Evolutionary conservation across 2,329 filamentous ascomycete genomes (phyloP).

Genomic region (Graphiopsis chlorocephala): DNA sequence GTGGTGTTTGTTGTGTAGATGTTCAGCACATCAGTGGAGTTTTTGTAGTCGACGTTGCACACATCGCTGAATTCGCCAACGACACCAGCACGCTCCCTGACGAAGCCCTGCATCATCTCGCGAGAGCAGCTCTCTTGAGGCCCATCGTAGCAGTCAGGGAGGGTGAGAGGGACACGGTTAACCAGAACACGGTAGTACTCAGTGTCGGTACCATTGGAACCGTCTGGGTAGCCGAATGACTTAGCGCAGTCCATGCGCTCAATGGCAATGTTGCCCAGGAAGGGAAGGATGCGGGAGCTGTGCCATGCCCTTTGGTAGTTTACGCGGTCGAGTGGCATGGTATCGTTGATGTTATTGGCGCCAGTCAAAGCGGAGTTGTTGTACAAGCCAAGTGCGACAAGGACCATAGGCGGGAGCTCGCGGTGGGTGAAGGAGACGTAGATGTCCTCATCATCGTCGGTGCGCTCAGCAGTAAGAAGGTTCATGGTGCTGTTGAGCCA

Average conservation of each 20-base stretch:
- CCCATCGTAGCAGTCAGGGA: conserved; percentile 49
- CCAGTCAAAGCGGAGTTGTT: conserved; percentile 62
- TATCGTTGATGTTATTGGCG: conserved; percentile 56
- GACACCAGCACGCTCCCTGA: conserved; percentile 42
- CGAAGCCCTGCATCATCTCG: conserved; percentile 42
- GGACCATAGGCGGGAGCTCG: conserved; percentile 64
- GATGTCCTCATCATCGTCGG: conserved; percentile 53
- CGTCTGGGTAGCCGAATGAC: conserved; percentile 53
- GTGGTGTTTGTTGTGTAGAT: conserved; percentile 26
- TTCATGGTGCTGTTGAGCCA: conserved; percentile 63
- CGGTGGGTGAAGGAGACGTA: conserved; percentile 69
- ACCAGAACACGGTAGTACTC: conserved; percentile 52
- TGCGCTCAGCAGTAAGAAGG: conserved; percentile 46
- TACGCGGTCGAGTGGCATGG: conserved; percentile 62
- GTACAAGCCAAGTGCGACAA: conserved; percentile 67
- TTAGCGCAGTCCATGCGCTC: conserved; percentile 61
- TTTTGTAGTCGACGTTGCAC: conserved; percentile 43
- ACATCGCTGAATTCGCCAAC: conserved; percentile 44
- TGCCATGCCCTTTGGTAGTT: conserved; percentile 64
- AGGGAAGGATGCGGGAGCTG: conserved; percentile 62
- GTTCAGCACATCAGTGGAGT: conserved; percentile 41
- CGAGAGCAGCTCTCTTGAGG: conserved; percentile 51
- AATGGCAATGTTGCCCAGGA: conserved; percentile 64
- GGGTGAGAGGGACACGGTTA: conserved; percentile 50
- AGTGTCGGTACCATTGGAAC: conserved; percentile 23